Conservation (phyloP, 78 protist genomes). For the Pigoraptor vietnamica region DNA sequence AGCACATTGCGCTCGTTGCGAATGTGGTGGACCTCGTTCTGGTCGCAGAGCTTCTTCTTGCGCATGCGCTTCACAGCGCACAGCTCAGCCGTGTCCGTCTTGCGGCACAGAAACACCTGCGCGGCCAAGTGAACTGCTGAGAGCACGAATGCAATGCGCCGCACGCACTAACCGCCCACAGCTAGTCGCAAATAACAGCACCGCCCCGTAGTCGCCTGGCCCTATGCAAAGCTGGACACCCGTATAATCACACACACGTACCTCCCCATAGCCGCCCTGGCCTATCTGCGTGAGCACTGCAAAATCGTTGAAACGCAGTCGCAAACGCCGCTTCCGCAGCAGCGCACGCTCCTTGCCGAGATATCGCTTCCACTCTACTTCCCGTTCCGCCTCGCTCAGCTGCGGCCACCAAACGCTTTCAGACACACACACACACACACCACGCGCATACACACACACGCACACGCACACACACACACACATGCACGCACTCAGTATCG, state of each 20-base stretch:
- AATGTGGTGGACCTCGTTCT: conserved; percentile 24
- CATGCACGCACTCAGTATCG: background rate
- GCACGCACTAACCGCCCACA: background rate
- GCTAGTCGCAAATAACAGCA: background rate
- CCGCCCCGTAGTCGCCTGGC: no score
- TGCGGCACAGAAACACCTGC: conserved; percentile 33
- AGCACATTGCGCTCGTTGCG: conserved; percentile 79
- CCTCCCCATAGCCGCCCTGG: conserved; percentile 14
- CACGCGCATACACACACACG: background rate
- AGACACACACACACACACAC: background rate
- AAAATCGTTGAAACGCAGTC: background rate
- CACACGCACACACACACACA: background rate
- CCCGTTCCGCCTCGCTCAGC: no score
- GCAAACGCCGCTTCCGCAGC: background rate
- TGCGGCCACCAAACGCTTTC: no score
- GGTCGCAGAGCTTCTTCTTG: conserved; percentile 26
- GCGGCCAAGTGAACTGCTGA: background rate
- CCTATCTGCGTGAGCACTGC: conserved; percentile 8
- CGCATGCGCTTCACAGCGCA: conserved; percentile 46
- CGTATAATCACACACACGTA: no score
- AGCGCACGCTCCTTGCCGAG: no score
- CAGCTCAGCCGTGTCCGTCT: conserved; percentile 2
- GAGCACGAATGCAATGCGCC: background rate
- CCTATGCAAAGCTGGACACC: no score
- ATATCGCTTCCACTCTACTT: no score